A percentile compares a stretch with the other conserved stretches of the same genome.
phyloP scores from a whole-genome alignment of 2,329 filamentous ascomycete genomes.

The Ophiostoma perfectum region DNA sequence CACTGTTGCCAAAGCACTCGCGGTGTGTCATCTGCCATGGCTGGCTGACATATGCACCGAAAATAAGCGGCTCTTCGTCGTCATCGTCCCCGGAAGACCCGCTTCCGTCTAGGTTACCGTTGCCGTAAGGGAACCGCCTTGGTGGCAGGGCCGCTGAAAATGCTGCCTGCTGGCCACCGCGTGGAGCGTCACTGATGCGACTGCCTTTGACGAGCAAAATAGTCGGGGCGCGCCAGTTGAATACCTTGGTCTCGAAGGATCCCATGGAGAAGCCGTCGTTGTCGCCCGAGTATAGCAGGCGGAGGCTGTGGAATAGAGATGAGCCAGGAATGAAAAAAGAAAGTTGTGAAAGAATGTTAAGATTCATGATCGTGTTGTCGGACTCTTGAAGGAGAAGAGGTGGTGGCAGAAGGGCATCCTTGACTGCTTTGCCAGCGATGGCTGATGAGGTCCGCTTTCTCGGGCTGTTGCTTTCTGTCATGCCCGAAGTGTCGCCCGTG shows the following conservation, averaged over 20 bases:
- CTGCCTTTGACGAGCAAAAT: conserved; percentile 64
- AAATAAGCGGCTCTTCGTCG: conserved; percentile 48
- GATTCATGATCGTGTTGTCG: conserved; percentile 56
- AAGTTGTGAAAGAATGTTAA: conserved; percentile 61
- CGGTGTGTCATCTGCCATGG: conserved; percentile 66
- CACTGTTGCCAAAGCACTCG: conserved; percentile 60
- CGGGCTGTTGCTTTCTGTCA: conserved; percentile 10
- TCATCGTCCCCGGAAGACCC: conserved; percentile 7
- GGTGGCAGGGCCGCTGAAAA: conserved; percentile 61
- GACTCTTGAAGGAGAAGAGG: conserved; percentile 44
- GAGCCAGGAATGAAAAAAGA: conserved; percentile 66
- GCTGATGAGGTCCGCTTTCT: conserved; percentile 7
- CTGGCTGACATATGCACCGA: conserved; percentile 60
- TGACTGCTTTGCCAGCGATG: conserved; percentile 12
- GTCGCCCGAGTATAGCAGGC: conserved; percentile 64
- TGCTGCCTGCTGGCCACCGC: conserved; percentile 47
- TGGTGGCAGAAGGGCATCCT: conserved; percentile 7
- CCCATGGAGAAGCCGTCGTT: conserved; percentile 72
- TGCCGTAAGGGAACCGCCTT: conserved; percentile 52
- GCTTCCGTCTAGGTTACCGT: conserved; percentile 6
- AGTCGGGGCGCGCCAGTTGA: conserved; percentile 72
- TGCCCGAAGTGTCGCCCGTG: not conserved
- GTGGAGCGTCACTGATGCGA: conserved; percentile 47
- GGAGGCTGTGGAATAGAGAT: conserved; percentile 59
- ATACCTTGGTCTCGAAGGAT: conserved; percentile 67